These are phyloP conservation scores for Tieghemostelium lacteum DNA, from an alignment of 78 protist genomes.

Conservation along the genomic window DNA sequence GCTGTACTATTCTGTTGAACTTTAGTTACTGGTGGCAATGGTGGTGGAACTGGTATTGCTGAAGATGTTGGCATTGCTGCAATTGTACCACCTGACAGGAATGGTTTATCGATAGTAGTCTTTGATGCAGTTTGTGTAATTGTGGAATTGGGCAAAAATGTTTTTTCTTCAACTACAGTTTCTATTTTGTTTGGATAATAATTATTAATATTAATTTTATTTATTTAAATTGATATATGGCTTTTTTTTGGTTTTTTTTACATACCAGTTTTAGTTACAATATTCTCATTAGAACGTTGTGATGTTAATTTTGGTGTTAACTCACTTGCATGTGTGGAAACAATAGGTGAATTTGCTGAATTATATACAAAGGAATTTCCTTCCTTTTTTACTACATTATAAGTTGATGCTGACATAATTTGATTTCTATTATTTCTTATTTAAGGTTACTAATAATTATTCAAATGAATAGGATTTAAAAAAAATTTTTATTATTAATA, in stretches of 20 bases:
- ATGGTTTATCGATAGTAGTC: background rate
- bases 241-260: too few species aligned
- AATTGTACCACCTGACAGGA: background rate
- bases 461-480: background rate
- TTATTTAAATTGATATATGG: too few species aligned
- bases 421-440: background rate
- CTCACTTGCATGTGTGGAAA: constrained; percentile 11
- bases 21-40: constrained; percentile 5
- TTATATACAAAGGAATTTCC: constrained; percentile 21
- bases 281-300: constrained; percentile 7
- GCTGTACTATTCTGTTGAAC: background rate
- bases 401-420: constrained; percentile 14
- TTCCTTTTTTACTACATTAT: background rate
- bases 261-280: constrained; percentile 30
- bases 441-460: background rate
- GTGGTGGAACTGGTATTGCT: constrained; percentile 14
- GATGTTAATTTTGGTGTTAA: constrained; percentile 2
- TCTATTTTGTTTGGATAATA: background rate
- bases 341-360: constrained; percentile 25
- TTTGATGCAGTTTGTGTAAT: background rate
- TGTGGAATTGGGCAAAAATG: background rate
- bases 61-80: background rate
- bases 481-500: background rate
- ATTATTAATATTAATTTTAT: too few species aligned
- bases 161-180: constrained; percentile 3